Evolutionary conservation across 768 basidiomycete species (phyloP).

Genomic region (Leccinellum luteum): DNA sequence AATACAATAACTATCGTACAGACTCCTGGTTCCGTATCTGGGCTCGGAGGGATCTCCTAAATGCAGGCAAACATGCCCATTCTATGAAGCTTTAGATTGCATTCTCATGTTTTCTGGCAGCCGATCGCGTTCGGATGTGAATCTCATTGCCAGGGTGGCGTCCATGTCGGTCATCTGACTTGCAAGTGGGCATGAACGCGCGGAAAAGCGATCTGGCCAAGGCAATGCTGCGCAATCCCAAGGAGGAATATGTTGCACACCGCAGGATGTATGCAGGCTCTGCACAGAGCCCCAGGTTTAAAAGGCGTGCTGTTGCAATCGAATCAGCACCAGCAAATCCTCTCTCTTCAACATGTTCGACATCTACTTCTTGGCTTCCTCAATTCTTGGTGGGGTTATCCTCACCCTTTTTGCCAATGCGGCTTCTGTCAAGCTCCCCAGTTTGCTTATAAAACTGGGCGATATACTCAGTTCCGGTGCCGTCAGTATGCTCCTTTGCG

Average conservation of each 20-base stretch:
- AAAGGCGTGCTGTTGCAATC: not conserved
- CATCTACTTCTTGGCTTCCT: slow-evolving; percentile 7
- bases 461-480: slow-evolving; percentile 2
- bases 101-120: not conserved
- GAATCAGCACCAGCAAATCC: not conserved
- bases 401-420: slow-evolving; percentile 13
- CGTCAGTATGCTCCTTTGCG: slow-evolving; percentile 3
- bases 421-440: slow-evolving; percentile 7
- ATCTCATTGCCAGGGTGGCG: not conserved
- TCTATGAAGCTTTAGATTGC: not conserved
- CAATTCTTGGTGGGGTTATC: slow-evolving; percentile 13
- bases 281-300: not conserved
- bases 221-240: not conserved
- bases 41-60: not conserved
- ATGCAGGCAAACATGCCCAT: not conserved
- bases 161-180: not conserved
- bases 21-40: not conserved
- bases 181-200: not conserved
- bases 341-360: slow-evolving; percentile 9
- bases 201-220: not conserved
- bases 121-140: not conserved
- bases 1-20: not conserved
- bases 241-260: not conserved
- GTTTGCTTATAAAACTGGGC: slow-evolving; percentile 4
- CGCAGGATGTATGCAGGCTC: not conserved